Conservation (phyloP, 2,329 filamentous ascomycete genomes). For the Fusarium cyanostomum region DNA sequence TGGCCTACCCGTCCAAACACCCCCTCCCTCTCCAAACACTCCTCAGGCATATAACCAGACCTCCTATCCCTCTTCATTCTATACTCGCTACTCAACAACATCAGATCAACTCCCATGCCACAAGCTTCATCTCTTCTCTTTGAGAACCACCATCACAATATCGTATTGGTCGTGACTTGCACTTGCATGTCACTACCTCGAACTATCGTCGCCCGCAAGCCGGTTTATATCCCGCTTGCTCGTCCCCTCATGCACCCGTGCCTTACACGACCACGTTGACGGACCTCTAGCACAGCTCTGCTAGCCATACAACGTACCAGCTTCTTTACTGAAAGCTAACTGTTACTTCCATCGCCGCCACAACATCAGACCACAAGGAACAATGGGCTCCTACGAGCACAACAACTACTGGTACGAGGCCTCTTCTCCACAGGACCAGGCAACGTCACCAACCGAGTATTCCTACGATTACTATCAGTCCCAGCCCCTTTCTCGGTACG, state of each 20-base stretch:
- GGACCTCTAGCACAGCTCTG: not conserved
- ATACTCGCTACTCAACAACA: not conserved
- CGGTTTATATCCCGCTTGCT: slow-evolving; percentile 13
- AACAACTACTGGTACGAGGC: slow-evolving; percentile 18
- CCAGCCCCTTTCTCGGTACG: slow-evolving; percentile 41
- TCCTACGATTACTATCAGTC: slow-evolving; percentile 36
- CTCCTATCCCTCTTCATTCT: slow-evolving; percentile 5
- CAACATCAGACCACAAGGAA: not conserved
- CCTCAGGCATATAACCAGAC: slow-evolving; percentile 28
- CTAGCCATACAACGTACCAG: not conserved
- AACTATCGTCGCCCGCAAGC: slow-evolving; percentile 1
- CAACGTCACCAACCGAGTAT: slow-evolving; percentile 30
- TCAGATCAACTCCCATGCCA: slow-evolving; percentile 29
- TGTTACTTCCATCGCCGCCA: not conserved
- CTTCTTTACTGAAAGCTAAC: not conserved
- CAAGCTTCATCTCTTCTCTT: slow-evolving; percentile 18
- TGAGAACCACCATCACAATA: slow-evolving; percentile 32
- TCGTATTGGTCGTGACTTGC: slow-evolving; percentile 21
- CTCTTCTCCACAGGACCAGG: slow-evolving; percentile 34
- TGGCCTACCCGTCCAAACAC: slow-evolving; percentile 3
- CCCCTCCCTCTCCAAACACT: slow-evolving; percentile 7
- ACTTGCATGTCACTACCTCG: slow-evolving; percentile 18
- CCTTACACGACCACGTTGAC: slow-evolving; percentile 5
- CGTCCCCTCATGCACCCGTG: slow-evolving; percentile 27
- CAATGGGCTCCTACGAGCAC: slow-evolving; percentile 34